A percentile compares a stretch with the other conserved stretches of the same genome.
phyloP scores from a whole-genome alignment of 2,329 filamentous ascomycete species.

The Fusarium floridanum region DNA sequence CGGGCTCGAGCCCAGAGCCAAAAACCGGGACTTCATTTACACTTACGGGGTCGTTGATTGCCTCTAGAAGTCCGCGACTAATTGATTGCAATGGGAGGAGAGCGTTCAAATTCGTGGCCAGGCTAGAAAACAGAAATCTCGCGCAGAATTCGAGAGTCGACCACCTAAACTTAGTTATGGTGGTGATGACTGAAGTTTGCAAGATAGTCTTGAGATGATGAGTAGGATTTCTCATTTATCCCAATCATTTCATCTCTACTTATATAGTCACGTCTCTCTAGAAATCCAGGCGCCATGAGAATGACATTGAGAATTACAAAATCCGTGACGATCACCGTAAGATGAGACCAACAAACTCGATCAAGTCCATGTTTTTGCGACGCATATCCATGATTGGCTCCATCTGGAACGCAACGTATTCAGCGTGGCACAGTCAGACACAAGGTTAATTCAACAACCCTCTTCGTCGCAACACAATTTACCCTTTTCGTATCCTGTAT shows the following conservation, averaged over 20 bases:
- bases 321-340: not conserved
- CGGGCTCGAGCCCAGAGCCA: not conserved
- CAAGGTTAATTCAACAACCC: not conserved
- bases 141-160: not conserved
- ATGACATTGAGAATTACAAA: not conserved
- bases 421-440: not conserved
- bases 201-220: not conserved
- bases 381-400: not conserved
- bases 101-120: not conserved
- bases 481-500: not conserved
- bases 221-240: not conserved
- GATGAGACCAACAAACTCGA: not conserved
- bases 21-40: not conserved
- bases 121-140: not conserved
- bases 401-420: not conserved
- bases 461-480: not conserved
- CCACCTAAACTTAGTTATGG: not conserved
- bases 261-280: not conserved
- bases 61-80: not conserved
- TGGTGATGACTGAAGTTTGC: not conserved
- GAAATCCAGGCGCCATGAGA: not conserved
- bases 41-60: not conserved
- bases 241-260: not conserved
- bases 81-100: not conserved
- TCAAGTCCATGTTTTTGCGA: not conserved